phyloP scores from a whole-genome alignment of 2,329 filamentous ascomycete genomes.

The Hawksworthiomyces lignivorus region DNA sequence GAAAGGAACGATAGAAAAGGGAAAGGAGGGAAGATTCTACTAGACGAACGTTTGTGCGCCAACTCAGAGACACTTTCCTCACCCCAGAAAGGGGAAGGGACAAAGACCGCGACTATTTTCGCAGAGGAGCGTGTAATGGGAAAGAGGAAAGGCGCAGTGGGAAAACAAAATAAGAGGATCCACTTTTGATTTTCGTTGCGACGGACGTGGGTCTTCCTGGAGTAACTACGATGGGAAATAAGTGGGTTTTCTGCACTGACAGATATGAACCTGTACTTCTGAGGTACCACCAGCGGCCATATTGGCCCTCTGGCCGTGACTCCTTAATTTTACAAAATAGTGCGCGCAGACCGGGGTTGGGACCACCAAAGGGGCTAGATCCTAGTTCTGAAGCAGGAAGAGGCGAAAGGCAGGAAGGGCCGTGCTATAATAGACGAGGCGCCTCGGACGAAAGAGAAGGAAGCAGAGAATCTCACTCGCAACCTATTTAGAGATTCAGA shows the following conservation, averaged over 20 bases:
- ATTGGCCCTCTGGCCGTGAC: no score
- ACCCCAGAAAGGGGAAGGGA: conserved; percentile 2
- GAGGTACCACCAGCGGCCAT: no score
- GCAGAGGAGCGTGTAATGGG: not conserved
- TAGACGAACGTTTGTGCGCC: not conserved
- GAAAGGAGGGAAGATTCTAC: not conserved
- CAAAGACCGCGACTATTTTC: not conserved
- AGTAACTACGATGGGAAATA: not conserved
- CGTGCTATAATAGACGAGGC: no score
- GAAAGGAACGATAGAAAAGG: conserved; percentile 3
- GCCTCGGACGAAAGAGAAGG: no score
- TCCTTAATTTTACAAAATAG: no score
- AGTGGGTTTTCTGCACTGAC: not conserved
- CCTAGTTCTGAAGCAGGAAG: no score
- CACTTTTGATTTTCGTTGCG: conserved; percentile 2
- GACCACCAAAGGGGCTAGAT: no score
- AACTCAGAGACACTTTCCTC: not conserved
- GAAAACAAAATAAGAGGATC: conserved; percentile 7
- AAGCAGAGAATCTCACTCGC: no score
- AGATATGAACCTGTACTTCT: no score
- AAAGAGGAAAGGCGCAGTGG: conserved; percentile 7
- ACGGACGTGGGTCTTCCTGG: not conserved
- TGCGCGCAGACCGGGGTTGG: no score
- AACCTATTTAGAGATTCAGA: no score
- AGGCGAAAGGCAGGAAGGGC: no score